Conservation (phyloP, 2,329 filamentous ascomycete genomes). For the Botrytis byssoidea region DNA sequence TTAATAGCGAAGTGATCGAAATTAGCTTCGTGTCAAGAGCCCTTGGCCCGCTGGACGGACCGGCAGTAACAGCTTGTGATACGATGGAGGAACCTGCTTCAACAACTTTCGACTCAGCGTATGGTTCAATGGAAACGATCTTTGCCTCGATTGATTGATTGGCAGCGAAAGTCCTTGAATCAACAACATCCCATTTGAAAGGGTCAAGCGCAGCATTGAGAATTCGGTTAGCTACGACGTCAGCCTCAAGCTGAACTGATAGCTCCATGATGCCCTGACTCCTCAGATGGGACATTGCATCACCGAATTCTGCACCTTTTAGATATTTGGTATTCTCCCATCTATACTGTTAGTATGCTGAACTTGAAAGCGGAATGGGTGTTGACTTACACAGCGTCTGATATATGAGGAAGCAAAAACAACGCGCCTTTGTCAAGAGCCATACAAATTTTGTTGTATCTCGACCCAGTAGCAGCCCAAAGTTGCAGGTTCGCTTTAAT, state of each 20-base stretch:
- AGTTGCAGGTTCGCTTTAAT: neutral
- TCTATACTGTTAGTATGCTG: neutral
- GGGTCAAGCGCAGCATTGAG: neutral
- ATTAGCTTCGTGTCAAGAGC: neutral
- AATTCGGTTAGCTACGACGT: neutral
- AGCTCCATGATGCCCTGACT: neutral
- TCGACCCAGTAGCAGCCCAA: neutral
- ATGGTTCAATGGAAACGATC: neutral
- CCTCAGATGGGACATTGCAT: neutral
- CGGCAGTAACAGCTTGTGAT: neutral
- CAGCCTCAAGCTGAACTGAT: neutral
- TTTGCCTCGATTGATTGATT: neutral
- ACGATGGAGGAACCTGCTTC: neutral
- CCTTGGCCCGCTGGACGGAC: too few relatives aligned
- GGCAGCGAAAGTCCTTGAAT: neutral
- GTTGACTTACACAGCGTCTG: neutral
- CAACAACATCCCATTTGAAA: neutral
- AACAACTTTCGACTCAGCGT: neutral
- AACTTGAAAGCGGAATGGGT: neutral
- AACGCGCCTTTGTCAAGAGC: neutral
- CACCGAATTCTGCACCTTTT: neutral
- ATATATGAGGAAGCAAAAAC: conserved; percentile 7
- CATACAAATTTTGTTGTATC: neutral
- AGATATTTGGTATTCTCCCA: neutral
- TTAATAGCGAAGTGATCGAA: conserved; percentile 1